A percentile compares a stretch with the other conserved stretches of the same genome.
Conservation (phyloP, 2,329 filamentous ascomycete species). For the Coniochaeta sp. region DNA sequence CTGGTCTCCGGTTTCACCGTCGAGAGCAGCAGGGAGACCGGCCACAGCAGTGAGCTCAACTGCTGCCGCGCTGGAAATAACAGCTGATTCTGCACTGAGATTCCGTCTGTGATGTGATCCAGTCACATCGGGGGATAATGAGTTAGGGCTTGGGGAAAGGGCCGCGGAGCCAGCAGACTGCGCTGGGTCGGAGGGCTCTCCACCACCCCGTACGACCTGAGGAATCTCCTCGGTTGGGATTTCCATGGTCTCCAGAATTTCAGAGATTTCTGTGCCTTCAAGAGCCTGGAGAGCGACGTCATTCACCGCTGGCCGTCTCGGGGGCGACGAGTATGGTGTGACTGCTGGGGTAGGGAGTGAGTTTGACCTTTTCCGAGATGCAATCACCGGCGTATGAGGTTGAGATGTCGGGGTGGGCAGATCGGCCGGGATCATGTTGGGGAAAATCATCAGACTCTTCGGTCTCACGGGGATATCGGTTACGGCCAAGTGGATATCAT, state of each 20-base stretch:
- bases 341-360: conserved; percentile 34
- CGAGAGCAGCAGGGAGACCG: not conserved
- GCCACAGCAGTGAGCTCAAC: conserved; percentile 7
- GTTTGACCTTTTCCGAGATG: conserved; percentile 35
- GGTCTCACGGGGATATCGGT: conserved; percentile 28
- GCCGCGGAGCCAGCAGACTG: not conserved
- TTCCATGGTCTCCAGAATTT: not conserved
- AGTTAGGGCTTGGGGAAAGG: not conserved
- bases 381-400: conserved; percentile 26
- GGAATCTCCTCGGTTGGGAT: not conserved
- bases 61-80: conserved; percentile 9
- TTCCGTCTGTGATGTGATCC: not conserved
- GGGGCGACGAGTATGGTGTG: not conserved
- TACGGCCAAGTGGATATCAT: conserved; percentile 29
- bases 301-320: not conserved
- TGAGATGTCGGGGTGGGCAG: conserved; percentile 27
- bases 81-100: conserved; percentile 4
- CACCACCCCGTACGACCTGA: not conserved
- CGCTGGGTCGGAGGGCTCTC: not conserved
- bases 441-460: conserved; percentile 36
- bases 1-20: conserved; percentile 46
- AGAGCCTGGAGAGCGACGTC: not conserved
- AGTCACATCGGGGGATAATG: not conserved
- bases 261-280: not conserved
- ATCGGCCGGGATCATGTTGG: conserved; percentile 17